phyloP scores from a whole-genome alignment of 306 rosid genomes.

The Ziziphus jujuba region DNA sequence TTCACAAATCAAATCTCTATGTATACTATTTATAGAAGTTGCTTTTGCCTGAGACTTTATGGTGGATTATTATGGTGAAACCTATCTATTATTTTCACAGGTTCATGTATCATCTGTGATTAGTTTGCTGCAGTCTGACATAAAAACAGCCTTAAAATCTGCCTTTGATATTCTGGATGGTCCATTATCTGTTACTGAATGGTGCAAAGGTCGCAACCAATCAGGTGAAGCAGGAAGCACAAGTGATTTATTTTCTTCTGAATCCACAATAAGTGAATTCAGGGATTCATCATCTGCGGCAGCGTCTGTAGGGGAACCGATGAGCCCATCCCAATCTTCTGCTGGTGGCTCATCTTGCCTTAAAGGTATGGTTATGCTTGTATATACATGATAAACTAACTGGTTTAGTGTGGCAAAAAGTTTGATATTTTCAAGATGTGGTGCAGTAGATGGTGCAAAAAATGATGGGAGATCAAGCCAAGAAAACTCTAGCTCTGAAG shows the following conservation, averaged over 20 bases:
- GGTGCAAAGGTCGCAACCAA: constrained; percentile 95
- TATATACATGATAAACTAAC: constrained; percentile 14
- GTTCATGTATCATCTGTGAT: constrained; percentile 81
- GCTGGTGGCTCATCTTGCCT: constrained; percentile 74
- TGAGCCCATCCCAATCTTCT: constrained; percentile 89
- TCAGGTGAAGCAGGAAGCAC: constrained; percentile 58
- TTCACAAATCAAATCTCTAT: background rate
- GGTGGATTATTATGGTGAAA: constrained; percentile 19
- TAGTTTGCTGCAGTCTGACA: constrained; percentile 89
- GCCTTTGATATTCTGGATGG: constrained; percentile 88
- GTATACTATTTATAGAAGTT: background rate
- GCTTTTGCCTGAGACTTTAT: constrained; percentile 1
- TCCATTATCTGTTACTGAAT: constrained; percentile 81
- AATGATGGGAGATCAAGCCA: constrained; percentile 85
- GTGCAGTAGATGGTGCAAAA: constrained; percentile 64
- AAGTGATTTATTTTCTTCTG: constrained; percentile 82
- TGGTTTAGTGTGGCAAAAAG: constrained; percentile 20
- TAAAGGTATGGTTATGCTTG: constrained; percentile 55
- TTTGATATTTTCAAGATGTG: constrained; percentile 43
- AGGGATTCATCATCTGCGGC: constrained; percentile 65
- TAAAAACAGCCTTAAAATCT: constrained; percentile 89
- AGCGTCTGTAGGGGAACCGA: constrained; percentile 55
- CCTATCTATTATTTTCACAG: constrained; percentile 44
- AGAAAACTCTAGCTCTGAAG: constrained; percentile 68
- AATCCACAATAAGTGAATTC: constrained; percentile 75